phyloP scores from a whole-genome alignment of 2,329 filamentous ascomycete genomes.

The Orbilia brochopaga region DNA sequence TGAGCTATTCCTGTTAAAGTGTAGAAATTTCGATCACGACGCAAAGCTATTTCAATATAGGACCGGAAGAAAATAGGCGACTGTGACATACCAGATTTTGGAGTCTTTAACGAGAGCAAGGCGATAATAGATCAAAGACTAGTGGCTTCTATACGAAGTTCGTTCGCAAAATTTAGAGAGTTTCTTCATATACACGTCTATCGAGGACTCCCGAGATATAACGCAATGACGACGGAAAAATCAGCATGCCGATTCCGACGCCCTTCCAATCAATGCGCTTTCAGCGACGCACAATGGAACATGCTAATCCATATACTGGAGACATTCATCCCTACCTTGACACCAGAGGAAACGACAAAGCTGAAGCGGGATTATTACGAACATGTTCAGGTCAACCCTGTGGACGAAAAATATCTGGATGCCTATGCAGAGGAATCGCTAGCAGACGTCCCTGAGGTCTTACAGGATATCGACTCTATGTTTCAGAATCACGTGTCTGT shows the following conservation, averaged over 20 bases:
- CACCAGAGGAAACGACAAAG: slow-evolving; percentile 43
- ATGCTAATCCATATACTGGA: slow-evolving; percentile 47
- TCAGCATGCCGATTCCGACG: slow-evolving; percentile 35
- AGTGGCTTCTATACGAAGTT: no score
- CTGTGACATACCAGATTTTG: no score
- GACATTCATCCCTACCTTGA: slow-evolving; percentile 40
- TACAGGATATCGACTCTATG: slow-evolving; percentile 30
- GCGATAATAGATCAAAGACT: no score
- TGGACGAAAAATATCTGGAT: slow-evolving; percentile 38
- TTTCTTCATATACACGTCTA: no score
- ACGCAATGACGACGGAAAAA: slow-evolving; percentile 27
- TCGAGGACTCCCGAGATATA: no score
- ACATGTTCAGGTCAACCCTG: slow-evolving; percentile 21
- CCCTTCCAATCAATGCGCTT: slow-evolving; percentile 44
- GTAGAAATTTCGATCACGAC: no score
- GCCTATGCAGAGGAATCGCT: slow-evolving; percentile 36
- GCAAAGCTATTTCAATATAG: no score
- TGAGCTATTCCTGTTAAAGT: no score
- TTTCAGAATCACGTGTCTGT: slow-evolving; percentile 31
- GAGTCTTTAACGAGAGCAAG: no score
- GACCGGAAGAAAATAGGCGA: no score
- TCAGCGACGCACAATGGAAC: slow-evolving; percentile 49
- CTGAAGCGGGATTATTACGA: slow-evolving; percentile 44
- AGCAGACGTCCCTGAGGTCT: slow-evolving; percentile 31
- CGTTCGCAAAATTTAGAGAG: no score